Base-by-base conservation (phyloP, 1,284 basidiomycete genomes). In the Cutaneotrichosporon dermatis region DNA sequence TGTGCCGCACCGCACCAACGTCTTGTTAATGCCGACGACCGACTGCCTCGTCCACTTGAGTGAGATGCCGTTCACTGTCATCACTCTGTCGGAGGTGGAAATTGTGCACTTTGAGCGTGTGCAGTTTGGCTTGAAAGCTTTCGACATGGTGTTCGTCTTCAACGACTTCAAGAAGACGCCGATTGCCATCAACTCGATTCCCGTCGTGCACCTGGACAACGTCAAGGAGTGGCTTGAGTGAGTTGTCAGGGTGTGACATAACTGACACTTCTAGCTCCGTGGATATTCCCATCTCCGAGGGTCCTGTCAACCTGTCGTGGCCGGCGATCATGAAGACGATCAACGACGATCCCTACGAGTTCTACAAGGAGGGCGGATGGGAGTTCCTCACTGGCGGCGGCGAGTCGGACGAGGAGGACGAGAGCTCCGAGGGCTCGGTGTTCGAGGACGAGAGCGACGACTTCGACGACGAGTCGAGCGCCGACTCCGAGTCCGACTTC, bases 211-310 rank as follows among this genome's bases (percentile, higher is more conserved):
- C 68, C 83, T 97, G 63, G 94, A 98, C 72, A 92, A 93, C 69
- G 92, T 97, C 62, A 96, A 96, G 79, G 92, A 95, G 74, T 99
- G 94, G 95, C 84, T 99, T 35, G 94, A 99, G 89, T 94, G 72
- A 68, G 89, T 84, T 9, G 10, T 11, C 52, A 8, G 50, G 1
- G 7, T 3, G 12, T 10, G 25, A 48, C 58, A 64, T 63, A 42
- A 60, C 34, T 49, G 51, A 52, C 55, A 12, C 25, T 25, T 35
- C 45, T 62, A 94, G 91, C 75, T 95, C 92, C 10, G 93, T 96
- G 58, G 96, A 99, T 76, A 95, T 99, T 59, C 88, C 94, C 12
- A 86, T 97, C 78, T 91, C 90, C 49, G 96, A 98, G 79, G 91
- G 95, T 9, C 92, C 92, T 1, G 92, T 99, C 79, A 99, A 99